A percentile compares a stretch with the other conserved stretches of the same genome.
phyloP scores from a whole-genome alignment of 202 grass and related monocot species.

The Eragrostis tef region DNA sequence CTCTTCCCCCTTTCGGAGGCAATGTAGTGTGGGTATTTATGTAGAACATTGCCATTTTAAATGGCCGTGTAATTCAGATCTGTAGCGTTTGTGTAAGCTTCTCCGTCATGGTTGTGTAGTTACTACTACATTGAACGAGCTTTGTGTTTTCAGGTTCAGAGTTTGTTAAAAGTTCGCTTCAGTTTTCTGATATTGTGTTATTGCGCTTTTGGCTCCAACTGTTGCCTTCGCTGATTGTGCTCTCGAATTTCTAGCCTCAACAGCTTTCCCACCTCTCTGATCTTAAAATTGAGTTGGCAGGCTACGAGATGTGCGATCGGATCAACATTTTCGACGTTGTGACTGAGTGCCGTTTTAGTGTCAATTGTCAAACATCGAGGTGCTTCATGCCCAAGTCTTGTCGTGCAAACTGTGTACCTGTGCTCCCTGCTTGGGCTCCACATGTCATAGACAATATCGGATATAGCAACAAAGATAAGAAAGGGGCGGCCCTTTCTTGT shows the following conservation, averaged over 20 bases:
- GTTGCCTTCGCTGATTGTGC: neutral
- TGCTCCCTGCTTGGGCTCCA: neutral
- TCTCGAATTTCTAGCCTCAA: neutral
- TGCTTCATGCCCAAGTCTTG: slow-evolving; percentile 39
- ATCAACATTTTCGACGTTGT: neutral
- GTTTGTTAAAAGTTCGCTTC: neutral
- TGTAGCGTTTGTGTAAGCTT: neutral
- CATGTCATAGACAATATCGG: neutral
- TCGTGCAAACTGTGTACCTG: neutral
- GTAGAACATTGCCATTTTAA: neutral
- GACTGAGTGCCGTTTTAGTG: neutral
- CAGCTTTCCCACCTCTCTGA: neutral
- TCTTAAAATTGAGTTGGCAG: neutral
- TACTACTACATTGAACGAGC: neutral
- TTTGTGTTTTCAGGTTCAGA: neutral
- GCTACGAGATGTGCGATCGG: neutral
- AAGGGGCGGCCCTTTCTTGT: slow-evolving; percentile 17
- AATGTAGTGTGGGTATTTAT: neutral
- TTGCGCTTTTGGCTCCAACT: neutral
- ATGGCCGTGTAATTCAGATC: neutral
- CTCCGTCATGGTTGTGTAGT: neutral
- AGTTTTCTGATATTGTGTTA: neutral
- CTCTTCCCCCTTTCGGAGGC: no score
- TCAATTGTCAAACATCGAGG: neutral
- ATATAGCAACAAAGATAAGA: neutral